A percentile compares a stretch with the other conserved stretches of the same genome.
Conservation (phyloP, 306 rosid species). For the Biancaea sappan region DNA sequence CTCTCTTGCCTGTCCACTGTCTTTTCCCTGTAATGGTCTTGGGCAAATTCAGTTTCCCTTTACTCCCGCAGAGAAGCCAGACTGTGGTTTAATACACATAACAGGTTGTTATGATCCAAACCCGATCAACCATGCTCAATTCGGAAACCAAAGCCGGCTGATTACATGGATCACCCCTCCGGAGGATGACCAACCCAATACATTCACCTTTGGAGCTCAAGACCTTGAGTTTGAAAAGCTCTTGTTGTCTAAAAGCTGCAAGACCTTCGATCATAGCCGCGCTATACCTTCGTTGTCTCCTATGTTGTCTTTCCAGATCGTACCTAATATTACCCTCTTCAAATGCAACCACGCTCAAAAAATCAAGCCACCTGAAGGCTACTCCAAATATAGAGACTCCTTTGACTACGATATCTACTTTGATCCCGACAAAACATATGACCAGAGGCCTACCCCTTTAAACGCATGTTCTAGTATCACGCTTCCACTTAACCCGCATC, state of each 20-base stretch:
- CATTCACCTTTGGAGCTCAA: no score
- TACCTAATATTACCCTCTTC: background rate
- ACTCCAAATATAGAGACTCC: background rate
- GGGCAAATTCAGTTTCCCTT: background rate
- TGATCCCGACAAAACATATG: background rate
- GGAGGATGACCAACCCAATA: no score
- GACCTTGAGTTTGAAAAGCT: background rate
- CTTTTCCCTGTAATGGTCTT: background rate
- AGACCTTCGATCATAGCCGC: background rate
- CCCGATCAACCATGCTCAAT: no score
- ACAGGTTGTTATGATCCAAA: no score
- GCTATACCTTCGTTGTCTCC: background rate
- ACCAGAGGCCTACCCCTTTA: background rate
- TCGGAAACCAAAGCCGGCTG: no score
- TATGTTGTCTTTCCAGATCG: background rate
- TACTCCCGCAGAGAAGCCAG: background rate
- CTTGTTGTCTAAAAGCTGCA: background rate
- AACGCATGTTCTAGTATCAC: background rate
- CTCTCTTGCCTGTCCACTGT: no score
- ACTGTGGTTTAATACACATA: constrained; percentile 27
- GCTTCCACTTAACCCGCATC: background rate
- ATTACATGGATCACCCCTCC: no score
- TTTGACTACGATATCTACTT: background rate
- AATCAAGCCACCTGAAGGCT: background rate
- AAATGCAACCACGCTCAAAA: background rate